Evolutionary conservation across 208 protist genomes (phyloP), one percentile per base, ranked within the genome.

Genomic region (Trypanosoma platydactyli): DNA sequence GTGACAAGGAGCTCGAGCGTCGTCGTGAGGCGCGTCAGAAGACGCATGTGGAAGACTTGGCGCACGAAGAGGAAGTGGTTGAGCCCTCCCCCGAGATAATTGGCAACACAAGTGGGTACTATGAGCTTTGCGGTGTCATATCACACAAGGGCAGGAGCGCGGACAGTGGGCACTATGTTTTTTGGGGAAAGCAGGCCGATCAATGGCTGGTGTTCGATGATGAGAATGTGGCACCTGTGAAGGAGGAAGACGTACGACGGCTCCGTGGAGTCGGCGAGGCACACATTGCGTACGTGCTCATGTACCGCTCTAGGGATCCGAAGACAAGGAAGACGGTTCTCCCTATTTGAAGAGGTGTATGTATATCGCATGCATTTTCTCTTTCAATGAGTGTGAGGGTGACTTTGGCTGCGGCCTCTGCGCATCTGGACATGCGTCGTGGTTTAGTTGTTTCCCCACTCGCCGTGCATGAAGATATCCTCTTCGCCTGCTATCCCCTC

Each of bases 91-190:
- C 38, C 48, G 30, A 56, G 81, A 58, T 27, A 71, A 60, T 59
- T 45, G 65, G 60, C 52, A 89, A 90, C 33, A 71, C 73, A 57
- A 89, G 71, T 60, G 92, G 80, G 1, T 95, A 89, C 62, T 98
- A 97, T 71, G 91, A 96, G 61, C 77, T 98, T 4, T 94, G 80
- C 68, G 88, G 84, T 42, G 86, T 98, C 45, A 85, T 97, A 22
- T 94, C 91, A 4, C 94, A 98, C 79, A 95, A 96, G 72, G 94
- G 94, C 12, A 77, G 91, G 46, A 86, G 75, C 57, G 85, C 92
- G 9, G 91, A 98, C 51, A 71, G 79, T 29, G 94, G 94, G 9
- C 94, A 98, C 68, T 98, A 98, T 62, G 80, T 98, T 25, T 95
- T 84, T 64, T 98, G 92, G 91, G 86, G 88, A n/a, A 95, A 89